A percentile compares a stretch with the other conserved stretches of the same genome.
These are phyloP conservation scores for Raddia distichophylla DNA, from an alignment of 176 grass and related monocot species.

Conservation along the genomic window DNA sequence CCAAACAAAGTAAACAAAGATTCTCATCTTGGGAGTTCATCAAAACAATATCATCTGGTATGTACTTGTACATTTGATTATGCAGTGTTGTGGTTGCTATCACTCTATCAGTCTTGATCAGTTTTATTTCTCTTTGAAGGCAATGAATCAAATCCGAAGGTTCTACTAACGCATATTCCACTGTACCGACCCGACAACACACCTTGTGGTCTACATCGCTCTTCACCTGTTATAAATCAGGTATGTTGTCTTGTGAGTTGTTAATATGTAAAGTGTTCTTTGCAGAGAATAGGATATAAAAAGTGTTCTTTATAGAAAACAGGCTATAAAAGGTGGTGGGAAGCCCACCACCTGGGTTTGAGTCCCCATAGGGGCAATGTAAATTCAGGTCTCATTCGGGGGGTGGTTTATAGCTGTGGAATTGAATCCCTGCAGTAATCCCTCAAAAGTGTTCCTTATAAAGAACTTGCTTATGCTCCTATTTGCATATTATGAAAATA, in stretches of 20 bases:
- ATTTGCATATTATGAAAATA: neutral
- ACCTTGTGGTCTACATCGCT: slow-evolving; percentile 77
- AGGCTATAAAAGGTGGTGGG: too few relatives aligned
- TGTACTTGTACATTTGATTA: slow-evolving; percentile 38
- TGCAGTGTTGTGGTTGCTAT: slow-evolving; percentile 19
- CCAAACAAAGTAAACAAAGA: slow-evolving; percentile 71
- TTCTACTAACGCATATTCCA: slow-evolving; percentile 93
- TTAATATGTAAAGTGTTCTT: neutral
- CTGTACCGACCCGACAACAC: slow-evolving; percentile 82
- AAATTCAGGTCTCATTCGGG: too few relatives aligned
- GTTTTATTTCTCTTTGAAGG: slow-evolving; percentile 53
- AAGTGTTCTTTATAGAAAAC: too few relatives aligned
- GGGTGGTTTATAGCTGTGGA: too few relatives aligned
- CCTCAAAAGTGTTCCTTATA: too few relatives aligned
- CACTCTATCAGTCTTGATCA: slow-evolving; percentile 30
- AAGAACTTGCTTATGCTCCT: slow-evolving; percentile 10
- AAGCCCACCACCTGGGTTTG: too few relatives aligned
- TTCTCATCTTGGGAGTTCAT: slow-evolving; percentile 91
- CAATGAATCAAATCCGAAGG: slow-evolving; percentile 62
- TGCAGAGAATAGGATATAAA: too few relatives aligned
- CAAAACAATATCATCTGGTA: slow-evolving; percentile 67
- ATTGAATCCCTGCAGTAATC: too few relatives aligned
- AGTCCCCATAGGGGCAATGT: too few relatives aligned
- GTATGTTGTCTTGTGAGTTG: slow-evolving; percentile 42
- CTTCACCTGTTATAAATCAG: slow-evolving; percentile 92